Base-by-base conservation (phyloP, 2,329 filamentous ascomycete genomes). In the Monilinia aucupariae region DNA sequence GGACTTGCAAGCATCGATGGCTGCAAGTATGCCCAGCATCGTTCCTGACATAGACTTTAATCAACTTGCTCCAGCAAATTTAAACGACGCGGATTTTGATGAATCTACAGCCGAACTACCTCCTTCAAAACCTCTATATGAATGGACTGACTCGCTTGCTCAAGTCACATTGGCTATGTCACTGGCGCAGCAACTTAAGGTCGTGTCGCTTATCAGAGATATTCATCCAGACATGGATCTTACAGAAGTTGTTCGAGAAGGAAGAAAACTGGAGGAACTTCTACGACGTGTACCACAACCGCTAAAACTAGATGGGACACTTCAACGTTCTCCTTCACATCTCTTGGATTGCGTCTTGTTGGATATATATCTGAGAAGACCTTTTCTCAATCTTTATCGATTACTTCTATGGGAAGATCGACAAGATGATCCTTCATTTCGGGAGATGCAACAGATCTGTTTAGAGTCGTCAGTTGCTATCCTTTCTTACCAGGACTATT, bases 1-100 rank as follows among this genome's bases (percentile, higher is more conserved):
- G 8, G 77, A 79, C 6, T 61, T 84, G 17, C 79, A 83, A 69
- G 75, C 77, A 2, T 78, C 80, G 22, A 73, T 82, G 54, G 79
- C 81, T 63, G 76, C 79, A 1, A 81, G 82, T 0, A 79, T 80
- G 0, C 77, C 78, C 3, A 80, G 80, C 4, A 73, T 81, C 12
- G 71, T 83, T n/a, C 75, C 76, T 0, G 63, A 71, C 0, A 70
- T 75, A 15, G 78, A 82, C 61, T 83, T 79, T 60, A 81, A 83
- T 64, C 78, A 80, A 1, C 72, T 73, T 0, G 80, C 83, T 61
- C 69, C 80, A 7, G 75, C 83, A 59, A 83, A 85, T 64, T 15
- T 66, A 17, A 56, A 68, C 8, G 65, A 67, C 34, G 6, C 45
- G 20, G 65, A 65, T 9, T 55, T 68, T 37, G 63, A 64, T 27